Evolutionary conservation across 768 basidiomycete genomes (phyloP).

Genomic region (Tubosaeta sp.): DNA sequence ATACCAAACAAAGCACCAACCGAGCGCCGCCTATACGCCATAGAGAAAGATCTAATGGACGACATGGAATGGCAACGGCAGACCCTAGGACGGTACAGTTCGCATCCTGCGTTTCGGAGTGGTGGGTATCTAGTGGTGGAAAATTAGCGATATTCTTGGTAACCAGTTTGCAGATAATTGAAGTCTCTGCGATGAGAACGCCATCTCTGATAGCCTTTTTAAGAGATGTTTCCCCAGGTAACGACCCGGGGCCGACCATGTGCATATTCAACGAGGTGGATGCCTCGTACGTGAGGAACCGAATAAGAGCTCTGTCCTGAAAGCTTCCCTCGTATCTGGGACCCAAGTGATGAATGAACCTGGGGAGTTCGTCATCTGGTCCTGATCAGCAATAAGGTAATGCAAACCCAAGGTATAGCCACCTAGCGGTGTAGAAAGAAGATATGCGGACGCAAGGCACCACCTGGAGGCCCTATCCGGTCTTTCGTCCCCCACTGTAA

Average conservation of each 20-base stretch:
- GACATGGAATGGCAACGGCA: conserved; percentile 55
- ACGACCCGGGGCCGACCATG: conserved; percentile 47
- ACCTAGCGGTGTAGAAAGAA: conserved; percentile 60
- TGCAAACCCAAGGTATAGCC: not conserved
- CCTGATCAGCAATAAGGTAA: conserved; percentile 11
- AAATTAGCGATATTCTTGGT: conserved; percentile 18
- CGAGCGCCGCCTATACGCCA: conserved; percentile 84
- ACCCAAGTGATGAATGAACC: conserved; percentile 77
- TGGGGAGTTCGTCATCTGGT: conserved; percentile 64
- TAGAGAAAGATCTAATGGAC: conserved; percentile 66
- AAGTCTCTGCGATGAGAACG: conserved; percentile 33
- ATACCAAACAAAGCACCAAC: conserved; percentile 66
- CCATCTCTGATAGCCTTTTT: conserved; percentile 41
- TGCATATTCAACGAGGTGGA: conserved; percentile 82
- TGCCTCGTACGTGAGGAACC: conserved; percentile 81
- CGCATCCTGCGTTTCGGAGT: not conserved
- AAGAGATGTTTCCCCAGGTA: conserved; percentile 36
- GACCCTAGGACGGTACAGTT: conserved; percentile 38
- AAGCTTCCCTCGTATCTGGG: conserved; percentile 75
- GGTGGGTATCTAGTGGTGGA: conserved; percentile 10
- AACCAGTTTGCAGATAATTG: conserved; percentile 40
- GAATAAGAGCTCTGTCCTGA: conserved; percentile 64
- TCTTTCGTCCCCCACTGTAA: conserved; percentile 55
- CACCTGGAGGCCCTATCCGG: conserved; percentile 40
- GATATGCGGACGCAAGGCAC: conserved; percentile 64